Percentiles rank a stretch among this genome's conserved stretches.
Conservation (phyloP, 805 yeast genomes). For the Kazachstania viticola region DNA sequence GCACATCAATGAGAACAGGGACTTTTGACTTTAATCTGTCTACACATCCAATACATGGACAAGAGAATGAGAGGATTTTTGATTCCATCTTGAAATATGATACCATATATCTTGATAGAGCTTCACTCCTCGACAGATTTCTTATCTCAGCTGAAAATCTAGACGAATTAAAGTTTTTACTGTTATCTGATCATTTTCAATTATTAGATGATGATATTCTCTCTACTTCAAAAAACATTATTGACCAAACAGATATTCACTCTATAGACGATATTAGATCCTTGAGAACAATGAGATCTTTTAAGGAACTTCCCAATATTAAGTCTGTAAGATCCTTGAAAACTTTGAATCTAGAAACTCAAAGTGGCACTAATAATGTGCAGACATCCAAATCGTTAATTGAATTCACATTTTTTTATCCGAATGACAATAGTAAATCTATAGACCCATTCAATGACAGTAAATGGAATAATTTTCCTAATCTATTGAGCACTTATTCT, state of each 20-base stretch:
- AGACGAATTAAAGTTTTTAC: constrained; percentile 31
- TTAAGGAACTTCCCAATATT: constrained; percentile 10
- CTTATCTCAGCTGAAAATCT: constrained; percentile 33
- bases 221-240: constrained; percentile 17
- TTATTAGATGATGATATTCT: constrained; percentile 18
- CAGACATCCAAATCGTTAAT: no score
- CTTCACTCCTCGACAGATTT: constrained; percentile 26
- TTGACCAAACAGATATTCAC: constrained; percentile 5
- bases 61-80: neutral
- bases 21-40: neutral
- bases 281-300: constrained; percentile 13
- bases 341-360: no score
- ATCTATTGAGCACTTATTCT: no score
- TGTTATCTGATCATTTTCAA: constrained; percentile 25
- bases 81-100: constrained; percentile 25
- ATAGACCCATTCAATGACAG: no score
- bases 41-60: neutral
- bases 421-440: no score
- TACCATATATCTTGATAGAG: constrained; percentile 27
- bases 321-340: constrained; percentile 1
- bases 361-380: no score
- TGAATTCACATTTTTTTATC: no score
- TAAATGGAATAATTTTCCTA: no score
- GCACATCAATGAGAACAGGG: neutral
- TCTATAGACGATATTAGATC: constrained; percentile 1